Evolutionary conservation across 1,284 basidiomycete species (phyloP), one percentile per base, ranked within the genome.

Genomic region (Peniophora sp.): DNA sequence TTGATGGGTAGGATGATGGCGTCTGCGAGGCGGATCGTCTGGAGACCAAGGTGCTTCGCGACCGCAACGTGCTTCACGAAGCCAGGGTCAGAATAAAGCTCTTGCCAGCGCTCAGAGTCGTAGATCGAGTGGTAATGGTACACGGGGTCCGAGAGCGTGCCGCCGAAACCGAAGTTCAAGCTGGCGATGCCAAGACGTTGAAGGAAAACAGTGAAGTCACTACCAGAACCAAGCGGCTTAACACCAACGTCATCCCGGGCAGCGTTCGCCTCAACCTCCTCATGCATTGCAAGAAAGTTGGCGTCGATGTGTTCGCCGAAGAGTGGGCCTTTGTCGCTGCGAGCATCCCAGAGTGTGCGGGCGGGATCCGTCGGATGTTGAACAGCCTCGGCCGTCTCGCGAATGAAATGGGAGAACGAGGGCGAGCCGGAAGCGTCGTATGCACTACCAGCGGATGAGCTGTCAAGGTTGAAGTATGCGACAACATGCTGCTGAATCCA

Each of bases 381-480:
- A 37, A 91, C 68, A 44, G 85, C 78, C 48, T 81, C 67, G 0
- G 91, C 91, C 1, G 79, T 79, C 43, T 75, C 62, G 46, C 76
- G 76, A 48, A 97, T 73, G 18, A 96, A 69, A 56, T 85, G 79
- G 0, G 88, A 84, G 2, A 98, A 79, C 0, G 89, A 92, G 17
- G 92, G 89, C 0, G 85, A 88, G 3, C 71, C 82, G 32, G 58
- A 50, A 24, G 74, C 72, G 11, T 56, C 51, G 65, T 85, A 89
- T 22, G 69, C 69, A 10, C 85, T 83, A 14, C 94, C 95, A 15
- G 75, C 55, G 1, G 84, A 82, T n/a, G 55, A 60, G 72, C 61
- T 62, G 76, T 85, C 88, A 23, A 89, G 73, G 63, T 97, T 97
- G 55, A 96, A 68, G 64, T 97, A 97, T 5, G 88, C 79, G n/a